Conservation (phyloP, 495 filamentous ascomycete species). For the Neurospora sp. region DNA sequence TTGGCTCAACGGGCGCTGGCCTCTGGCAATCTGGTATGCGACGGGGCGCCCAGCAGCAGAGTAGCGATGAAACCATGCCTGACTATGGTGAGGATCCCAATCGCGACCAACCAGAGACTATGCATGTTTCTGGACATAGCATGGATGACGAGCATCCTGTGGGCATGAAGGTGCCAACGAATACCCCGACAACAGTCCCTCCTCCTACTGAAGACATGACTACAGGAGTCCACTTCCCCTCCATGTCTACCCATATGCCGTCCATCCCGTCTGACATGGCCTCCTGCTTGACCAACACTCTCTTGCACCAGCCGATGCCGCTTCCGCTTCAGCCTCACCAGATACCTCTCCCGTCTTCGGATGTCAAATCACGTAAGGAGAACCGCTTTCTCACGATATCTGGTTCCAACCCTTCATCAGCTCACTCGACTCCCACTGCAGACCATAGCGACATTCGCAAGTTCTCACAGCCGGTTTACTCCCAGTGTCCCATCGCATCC, state of each 20-base stretch:
- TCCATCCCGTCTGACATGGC: conserved; percentile 24
- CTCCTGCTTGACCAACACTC: conserved; percentile 30
- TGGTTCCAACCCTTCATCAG: conserved; percentile 2
- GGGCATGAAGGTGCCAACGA: conserved; percentile 28
- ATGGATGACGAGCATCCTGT: conserved; percentile 21
- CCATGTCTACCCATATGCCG: conserved; percentile 1
- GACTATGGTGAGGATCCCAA: conserved; percentile 22
- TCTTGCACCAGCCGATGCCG: conserved; percentile 34
- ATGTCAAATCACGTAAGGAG: conserved; percentile 32
- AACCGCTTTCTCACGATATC: conserved; percentile 15
- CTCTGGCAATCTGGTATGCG: conserved; percentile 3
- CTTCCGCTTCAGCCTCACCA: conserved; percentile 20
- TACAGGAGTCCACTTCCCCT: conserved; percentile 1
- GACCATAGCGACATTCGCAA: conserved; percentile 23
- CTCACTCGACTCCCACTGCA: conserved; percentile 7
- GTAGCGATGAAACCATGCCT: conserved; percentile 30
- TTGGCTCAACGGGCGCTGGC: conserved; percentile 9
- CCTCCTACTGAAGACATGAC: conserved; percentile 1
- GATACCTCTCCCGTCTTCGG: conserved; percentile 20
- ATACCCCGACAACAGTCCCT: conserved; percentile 24
- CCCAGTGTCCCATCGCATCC: not conserved
- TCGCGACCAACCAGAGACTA: conserved; percentile 3
- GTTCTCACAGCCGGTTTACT: conserved; percentile 23
- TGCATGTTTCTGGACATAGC: conserved; percentile 24
- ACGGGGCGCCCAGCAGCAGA: conserved; percentile 18